Evolutionary conservation across 345 rosid genomes (phyloP).

Genomic region (Cardamine occulta): DNA sequence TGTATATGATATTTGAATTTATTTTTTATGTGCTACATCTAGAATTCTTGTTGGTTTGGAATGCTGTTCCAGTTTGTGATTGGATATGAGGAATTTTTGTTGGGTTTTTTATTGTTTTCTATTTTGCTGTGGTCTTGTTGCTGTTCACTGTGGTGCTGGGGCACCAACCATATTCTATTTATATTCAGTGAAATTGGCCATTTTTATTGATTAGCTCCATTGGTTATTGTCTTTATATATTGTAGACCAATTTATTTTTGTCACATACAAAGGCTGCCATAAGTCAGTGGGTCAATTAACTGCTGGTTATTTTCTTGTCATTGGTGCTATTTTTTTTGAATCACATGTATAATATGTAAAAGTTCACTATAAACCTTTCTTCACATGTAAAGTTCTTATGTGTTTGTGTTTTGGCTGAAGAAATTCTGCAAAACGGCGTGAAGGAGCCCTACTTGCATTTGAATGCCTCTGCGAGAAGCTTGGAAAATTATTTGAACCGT

Average conservation of each 20-base stretch:
- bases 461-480: conserved; percentile 96
- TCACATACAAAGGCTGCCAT: not conserved
- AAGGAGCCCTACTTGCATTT: conserved; percentile 93
- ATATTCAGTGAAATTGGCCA: not conserved
- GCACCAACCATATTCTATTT: not conserved
- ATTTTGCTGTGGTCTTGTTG: conserved; percentile 5
- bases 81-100: not conserved
- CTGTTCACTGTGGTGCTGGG: not conserved
- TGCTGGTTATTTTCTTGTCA: conserved; percentile 16
- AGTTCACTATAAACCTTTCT: not conserved
- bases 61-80: not conserved
- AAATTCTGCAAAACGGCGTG: conserved; percentile 89
- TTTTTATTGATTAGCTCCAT: conserved; percentile 1
- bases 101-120: not conserved
- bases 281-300: not conserved
- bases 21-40: conserved; percentile 4
- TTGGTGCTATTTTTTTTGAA: not conserved
- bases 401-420: conserved; percentile 47
- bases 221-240: conserved; percentile 8
- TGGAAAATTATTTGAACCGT: conserved; percentile 98
- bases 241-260: conserved; percentile 4
- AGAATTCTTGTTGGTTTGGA: conserved; percentile 6
- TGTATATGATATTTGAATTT: conserved; percentile 1
- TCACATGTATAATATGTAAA: conserved; percentile 15
- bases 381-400: not conserved